phyloP scores from a whole-genome alignment of 163 green algal genomes.

The Chlamydomonas reinhardtii region DNA sequence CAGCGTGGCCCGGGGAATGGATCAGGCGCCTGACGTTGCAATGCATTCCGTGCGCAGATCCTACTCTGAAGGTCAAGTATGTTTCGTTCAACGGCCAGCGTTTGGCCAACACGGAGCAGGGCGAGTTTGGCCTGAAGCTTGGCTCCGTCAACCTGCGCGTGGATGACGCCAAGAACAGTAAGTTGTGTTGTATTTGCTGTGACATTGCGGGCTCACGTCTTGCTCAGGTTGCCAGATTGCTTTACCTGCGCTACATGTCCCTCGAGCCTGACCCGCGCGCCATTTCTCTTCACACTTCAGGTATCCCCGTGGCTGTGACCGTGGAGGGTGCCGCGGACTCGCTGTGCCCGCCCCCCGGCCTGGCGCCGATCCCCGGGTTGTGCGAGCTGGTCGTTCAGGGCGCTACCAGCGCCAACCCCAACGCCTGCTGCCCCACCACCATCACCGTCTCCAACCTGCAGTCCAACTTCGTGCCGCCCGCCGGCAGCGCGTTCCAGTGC shows the following conservation, averaged over 20 bases:
- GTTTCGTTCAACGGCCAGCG: conserved; percentile 32
- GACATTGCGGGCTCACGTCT: too few relatives aligned
- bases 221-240: too few relatives aligned
- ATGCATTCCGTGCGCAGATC: conserved; percentile 13
- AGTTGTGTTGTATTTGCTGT: background rate
- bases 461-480: background rate
- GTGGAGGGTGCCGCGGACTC: conserved; percentile 41
- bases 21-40: too few relatives aligned
- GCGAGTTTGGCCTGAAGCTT: conserved; percentile 38
- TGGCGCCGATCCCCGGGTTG: conserved; percentile 33
- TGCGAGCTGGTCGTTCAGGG: conserved; percentile 54
- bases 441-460: background rate
- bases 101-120: conserved; percentile 22
- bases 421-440: conserved; percentile 51
- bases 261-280: too few relatives aligned
- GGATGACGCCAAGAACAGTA: background rate
- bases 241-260: too few relatives aligned
- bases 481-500: conserved; percentile 39
- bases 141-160: conserved; percentile 12
- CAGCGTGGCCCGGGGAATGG: too few relatives aligned
- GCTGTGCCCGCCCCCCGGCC: conserved; percentile 44
- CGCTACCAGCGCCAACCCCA: background rate
- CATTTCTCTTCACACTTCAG: background rate
- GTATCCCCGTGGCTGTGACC: conserved; percentile 36
- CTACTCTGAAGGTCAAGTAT: conserved; percentile 49